phyloP scores from a whole-genome alignment of 805 yeast genomes.

The Lachancea sp. region DNA sequence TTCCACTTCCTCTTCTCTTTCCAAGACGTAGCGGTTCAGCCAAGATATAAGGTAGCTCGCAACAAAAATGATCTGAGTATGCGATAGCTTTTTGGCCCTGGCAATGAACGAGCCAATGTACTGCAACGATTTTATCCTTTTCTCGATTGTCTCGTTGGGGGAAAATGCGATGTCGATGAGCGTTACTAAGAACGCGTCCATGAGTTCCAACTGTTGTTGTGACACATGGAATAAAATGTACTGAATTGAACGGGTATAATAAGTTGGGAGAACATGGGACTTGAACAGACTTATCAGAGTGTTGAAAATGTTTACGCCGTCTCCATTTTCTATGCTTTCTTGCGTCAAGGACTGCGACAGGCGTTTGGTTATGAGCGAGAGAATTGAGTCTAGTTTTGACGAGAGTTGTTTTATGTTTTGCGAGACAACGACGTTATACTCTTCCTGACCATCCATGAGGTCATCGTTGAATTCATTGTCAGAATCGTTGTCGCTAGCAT shows the following conservation, averaged over 20 bases:
- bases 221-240: conserved; percentile 74
- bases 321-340: conserved; percentile 50
- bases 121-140: conserved; percentile 83
- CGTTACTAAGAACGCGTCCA: conserved; percentile 77
- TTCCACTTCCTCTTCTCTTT: conserved; percentile 77
- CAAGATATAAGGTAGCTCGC: conserved; percentile 77
- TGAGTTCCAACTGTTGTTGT: conserved; percentile 73
- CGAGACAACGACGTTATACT: conserved; percentile 42
- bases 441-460: conserved; percentile 38
- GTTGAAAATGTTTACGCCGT: conserved; percentile 62
- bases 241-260: conserved; percentile 83
- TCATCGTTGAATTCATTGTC: conserved; percentile 28
- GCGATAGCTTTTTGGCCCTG: conserved; percentile 67
- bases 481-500: conserved; percentile 30
- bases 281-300: conserved; percentile 71
- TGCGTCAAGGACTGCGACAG: conserved; percentile 45
- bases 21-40: conserved; percentile 73
- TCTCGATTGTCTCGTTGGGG: conserved; percentile 59
- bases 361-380: conserved; percentile 49
- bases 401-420: conserved; percentile 48
- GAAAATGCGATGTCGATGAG: conserved; percentile 79
- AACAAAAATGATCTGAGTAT: conserved; percentile 71
- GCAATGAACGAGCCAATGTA: conserved; percentile 87
- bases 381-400: conserved; percentile 63
- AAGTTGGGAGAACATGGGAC: conserved; percentile 83